phyloP scores from a whole-genome alignment of 148 eudicot genomes.

The Drosera capensis region DNA sequence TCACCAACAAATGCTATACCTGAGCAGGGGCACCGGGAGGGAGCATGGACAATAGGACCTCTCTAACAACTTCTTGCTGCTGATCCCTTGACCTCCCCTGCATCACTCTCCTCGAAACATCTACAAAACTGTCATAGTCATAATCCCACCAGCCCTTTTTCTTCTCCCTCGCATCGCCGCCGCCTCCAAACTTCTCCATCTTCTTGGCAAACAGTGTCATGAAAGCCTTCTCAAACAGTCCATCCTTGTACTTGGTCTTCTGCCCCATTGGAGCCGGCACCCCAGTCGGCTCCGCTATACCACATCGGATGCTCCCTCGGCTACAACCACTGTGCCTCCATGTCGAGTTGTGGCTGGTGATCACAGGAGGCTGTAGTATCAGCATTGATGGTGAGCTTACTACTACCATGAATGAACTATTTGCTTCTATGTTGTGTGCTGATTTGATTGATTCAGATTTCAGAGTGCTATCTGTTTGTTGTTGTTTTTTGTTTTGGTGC shows the following conservation, averaged over 20 bases:
- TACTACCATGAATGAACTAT: slow-evolving; percentile 32
- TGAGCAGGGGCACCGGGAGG: slow-evolving; percentile 96
- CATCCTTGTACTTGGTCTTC: slow-evolving; percentile 81
- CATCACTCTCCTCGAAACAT: slow-evolving; percentile 66
- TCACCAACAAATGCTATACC: slow-evolving; percentile 13
- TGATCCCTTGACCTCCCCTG: slow-evolving; percentile 56
- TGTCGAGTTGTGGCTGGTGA: slow-evolving; percentile 6
- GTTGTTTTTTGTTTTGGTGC: too few species aligned
- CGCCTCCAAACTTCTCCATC: slow-evolving; percentile 51
- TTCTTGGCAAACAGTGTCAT: slow-evolving; percentile 71
- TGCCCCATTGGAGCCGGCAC: slow-evolving; percentile 71
- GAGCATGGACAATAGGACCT: slow-evolving; percentile 83
- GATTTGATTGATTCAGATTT: too few species aligned
- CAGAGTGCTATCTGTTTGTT: too few species aligned
- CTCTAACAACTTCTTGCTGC: slow-evolving; percentile 77
- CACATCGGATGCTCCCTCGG: slow-evolving; percentile 15
- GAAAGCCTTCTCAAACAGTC: slow-evolving; percentile 58
- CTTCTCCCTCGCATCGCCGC: slow-evolving; percentile 4
- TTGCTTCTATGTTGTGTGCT: too few species aligned
- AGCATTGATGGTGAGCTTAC: slow-evolving; percentile 35
- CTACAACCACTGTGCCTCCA: neutral
- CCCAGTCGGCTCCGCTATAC: slow-evolving; percentile 64
- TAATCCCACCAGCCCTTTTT: slow-evolving; percentile 42
- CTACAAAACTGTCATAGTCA: slow-evolving; percentile 76
- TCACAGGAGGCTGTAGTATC: slow-evolving; percentile 16